Base-by-base conservation (phyloP, 306 rosid species). In the Castanea crenata region DNA sequence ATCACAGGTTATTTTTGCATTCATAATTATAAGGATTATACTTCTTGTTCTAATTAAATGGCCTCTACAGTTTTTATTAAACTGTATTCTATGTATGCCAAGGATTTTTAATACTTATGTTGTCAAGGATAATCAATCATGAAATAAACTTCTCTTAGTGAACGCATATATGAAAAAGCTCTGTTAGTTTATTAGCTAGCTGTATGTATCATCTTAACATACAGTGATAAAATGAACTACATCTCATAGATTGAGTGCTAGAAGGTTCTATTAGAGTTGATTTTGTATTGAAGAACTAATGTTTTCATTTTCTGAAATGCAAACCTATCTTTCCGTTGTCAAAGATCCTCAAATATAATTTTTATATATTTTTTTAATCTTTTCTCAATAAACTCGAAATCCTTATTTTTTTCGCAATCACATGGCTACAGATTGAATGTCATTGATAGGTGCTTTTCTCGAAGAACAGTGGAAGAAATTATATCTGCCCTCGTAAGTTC, bases 401-500 rank as follows among this genome's bases (percentile, higher is more conserved):
- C 51, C 44, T 71, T 74, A 44, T 34, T 69, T 65, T 49, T 49
- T 12, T 25, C 35, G 49, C 76, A 81, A 70, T 29, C 15, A 63
- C 58, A 5, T 76, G 35, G 56, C 41, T 79, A 79, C 93, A 91
- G 99, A 90, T 83, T 90, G 88, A 83, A 83, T 72, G 77, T 88
- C 62, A 95, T 95, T 84, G 89, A 95, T 65, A 88, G 85, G 85
- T 91, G 96, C 86, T 95, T 95, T 91, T 93, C 97, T 58, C 76
- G 73, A 83, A 90, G 82, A 87, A 82, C 94, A 51, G 78, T 92
- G 0, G 99, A 93, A 85, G 96, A 87, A 63, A 93, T 93, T 70
- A 67, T 93, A 73, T 89, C 80, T 79, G 88, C 89, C 83, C 98
- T 95, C 41, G 98, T 95, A 87, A 91, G 99, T 79, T 29, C 71